Evolutionary conservation across 2,329 filamentous ascomycete species (phyloP), one percentile per base, ranked within the genome.

Genomic region (Phaeosphaeria sp.): DNA sequence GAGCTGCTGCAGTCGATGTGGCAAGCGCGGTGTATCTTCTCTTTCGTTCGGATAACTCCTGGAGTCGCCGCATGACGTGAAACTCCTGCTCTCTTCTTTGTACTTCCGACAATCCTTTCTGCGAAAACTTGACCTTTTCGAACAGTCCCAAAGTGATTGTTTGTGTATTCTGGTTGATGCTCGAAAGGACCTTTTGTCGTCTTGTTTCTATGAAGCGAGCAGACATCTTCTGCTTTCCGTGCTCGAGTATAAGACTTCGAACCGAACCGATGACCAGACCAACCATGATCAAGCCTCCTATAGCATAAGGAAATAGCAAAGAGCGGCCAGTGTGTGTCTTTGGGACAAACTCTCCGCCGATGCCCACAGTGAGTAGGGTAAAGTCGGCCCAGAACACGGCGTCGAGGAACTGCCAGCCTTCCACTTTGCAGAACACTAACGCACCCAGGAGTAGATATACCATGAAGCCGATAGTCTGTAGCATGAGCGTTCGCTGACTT

Each of bases 331-430:
- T 66, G 56, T 82, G 79, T 0, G 83, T 85, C 18, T 66, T 71
- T 1, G 84, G 84, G 2, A 79, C 75, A 58, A 80, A 83, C 55
- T 82, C 77, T 13, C 80, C 79, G 13, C 84, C 84, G 15, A 86
- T 75, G 3, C 84, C 84, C 6, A 87, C 78, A 0, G 84, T 86
- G 2, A 87, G 77, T 1, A 85, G 69, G 0, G 84, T 86, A 46
- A 84, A 84, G 60, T 86, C 81, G 1, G 83, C 82, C 78, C 82
- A 87, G 63, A 83, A 87, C 0, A 87, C 79, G 1, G 80, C 80
- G 62, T 86, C 82, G 0, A 86, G 72, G 59, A 80, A 85, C 33
- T 76, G 71, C 84, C 84, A 86, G 15, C 74, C 78, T 65, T 85
- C 83, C 36, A 85, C 72, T 58, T 82, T 72, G 46, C 76, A 79